A percentile compares a stretch with the other conserved stretches of the same genome.
Conservation (phyloP, 331 rosid species). For the Arachis monticola region DNA sequence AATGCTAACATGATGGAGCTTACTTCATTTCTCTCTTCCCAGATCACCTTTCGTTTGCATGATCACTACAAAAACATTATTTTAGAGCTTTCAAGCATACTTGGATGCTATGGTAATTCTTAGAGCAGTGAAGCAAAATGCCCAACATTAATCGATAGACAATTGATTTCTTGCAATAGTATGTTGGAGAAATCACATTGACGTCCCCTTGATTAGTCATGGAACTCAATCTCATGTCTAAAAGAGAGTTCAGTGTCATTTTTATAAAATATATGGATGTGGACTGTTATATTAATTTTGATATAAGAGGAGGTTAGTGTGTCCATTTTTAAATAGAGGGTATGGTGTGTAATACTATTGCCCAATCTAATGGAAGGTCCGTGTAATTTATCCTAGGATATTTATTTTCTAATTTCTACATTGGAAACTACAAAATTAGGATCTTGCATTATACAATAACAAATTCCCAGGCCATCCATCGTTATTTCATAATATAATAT, state of each 20-base stretch:
- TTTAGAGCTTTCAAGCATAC: not conserved
- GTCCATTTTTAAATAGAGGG: too few species aligned
- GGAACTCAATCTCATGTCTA: too few species aligned
- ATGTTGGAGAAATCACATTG: not conserved
- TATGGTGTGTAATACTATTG: too few species aligned
- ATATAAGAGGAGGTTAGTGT: too few species aligned
- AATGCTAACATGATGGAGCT: not conserved
- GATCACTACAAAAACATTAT: not conserved
- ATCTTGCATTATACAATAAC: conserved; percentile 12
- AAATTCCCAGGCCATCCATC: conserved; percentile 8
- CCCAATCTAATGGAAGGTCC: too few species aligned
- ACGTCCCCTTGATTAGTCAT: too few species aligned
- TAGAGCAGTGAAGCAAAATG: conserved; percentile 1
- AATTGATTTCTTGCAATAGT: not conserved
- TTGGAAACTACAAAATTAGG: not conserved
- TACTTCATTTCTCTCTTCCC: not conserved
- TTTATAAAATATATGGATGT: too few species aligned
- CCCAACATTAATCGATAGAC: not conserved
- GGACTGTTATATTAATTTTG: too few species aligned
- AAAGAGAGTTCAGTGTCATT: too few species aligned
- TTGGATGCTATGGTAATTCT: not conserved
- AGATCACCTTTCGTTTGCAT: not conserved
- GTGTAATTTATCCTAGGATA: too few species aligned
- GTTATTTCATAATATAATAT: not conserved
- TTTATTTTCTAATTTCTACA: not conserved